These are phyloP conservation scores for Knoxdaviesia proteae DNA, from an alignment of 2,329 filamentous ascomycete genomes.

Conservation along the genomic window DNA sequence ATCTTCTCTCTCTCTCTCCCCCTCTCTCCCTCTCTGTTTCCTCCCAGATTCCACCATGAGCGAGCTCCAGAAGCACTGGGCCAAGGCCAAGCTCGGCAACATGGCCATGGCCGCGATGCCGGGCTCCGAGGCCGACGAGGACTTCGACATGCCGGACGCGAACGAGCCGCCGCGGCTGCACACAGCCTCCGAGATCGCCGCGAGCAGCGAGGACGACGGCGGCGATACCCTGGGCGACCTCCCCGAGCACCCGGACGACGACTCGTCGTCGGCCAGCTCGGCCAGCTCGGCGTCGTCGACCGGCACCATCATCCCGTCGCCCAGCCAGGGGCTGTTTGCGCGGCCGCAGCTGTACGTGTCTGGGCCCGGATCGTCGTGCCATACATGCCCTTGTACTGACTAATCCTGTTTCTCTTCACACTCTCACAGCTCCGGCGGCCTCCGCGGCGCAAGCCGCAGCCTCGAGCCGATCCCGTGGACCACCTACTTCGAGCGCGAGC, in stretches of 20 bases:
- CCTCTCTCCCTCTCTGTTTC: background rate
- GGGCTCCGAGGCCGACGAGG: background rate
- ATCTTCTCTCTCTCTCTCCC: background rate
- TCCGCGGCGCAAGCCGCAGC: constrained; percentile 25
- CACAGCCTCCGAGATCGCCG: constrained; percentile 9
- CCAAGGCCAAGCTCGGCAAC: constrained; percentile 50
- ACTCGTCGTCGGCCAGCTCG: constrained; percentile 49
- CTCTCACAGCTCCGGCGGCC: constrained; percentile 1
- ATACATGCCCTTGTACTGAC: background rate
- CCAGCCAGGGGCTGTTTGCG: constrained; percentile 52
- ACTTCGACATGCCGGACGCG: background rate
- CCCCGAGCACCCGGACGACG: constrained; percentile 27
- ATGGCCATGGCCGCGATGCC: constrained; percentile 20
- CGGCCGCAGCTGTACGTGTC: constrained; percentile 41
- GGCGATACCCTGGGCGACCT: background rate
- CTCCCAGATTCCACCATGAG: constrained; percentile 37
- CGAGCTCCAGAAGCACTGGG: constrained; percentile 59
- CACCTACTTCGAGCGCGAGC: constrained; percentile 73
- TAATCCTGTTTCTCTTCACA: constrained; percentile 1
- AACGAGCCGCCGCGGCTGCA: background rate
- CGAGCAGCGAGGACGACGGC: background rate
- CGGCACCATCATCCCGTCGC: constrained; percentile 71
- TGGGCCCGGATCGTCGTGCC: background rate
- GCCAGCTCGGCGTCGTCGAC: constrained; percentile 63
- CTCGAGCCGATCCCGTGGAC: constrained; percentile 62